Evolutionary conservation across 2,329 filamentous ascomycete species (phyloP), one percentile per base, ranked within the genome.

Genomic region (Aspergillus arachidicola): DNA sequence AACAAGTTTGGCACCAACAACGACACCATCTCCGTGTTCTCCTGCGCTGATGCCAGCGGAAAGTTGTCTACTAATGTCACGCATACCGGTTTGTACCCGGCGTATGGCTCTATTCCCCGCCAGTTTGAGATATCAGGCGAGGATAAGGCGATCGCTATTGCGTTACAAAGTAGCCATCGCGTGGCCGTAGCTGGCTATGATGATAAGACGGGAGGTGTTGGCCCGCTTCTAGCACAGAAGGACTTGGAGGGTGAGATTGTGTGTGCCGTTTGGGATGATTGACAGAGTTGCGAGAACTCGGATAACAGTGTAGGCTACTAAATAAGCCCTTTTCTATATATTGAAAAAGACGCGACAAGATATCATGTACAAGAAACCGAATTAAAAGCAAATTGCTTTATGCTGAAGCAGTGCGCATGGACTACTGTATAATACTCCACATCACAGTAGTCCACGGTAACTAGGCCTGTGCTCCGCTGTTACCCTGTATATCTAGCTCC

Each of bases 41-140:
- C 34, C n/a, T 53, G 41, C 16, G 62, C 65, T 21, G 54, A 62
- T n/a, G 28, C 36, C 16, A 28, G 16, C 19, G 65, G 64, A 21
- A 51, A 23, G 3, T 6, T 2, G 0, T 21, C 26, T 23, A 57
- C 32, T 3, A 45, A 58, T 12, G 30, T 67, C 26, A 43, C 72
- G 0, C 83, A 86, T 60, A 73, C 86, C 3, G 85, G 89, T 71
- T 80, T 87, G 34, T 83, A 83, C 28, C 82, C 89, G 0, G 84
- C 86, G 0, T 89, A 89, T 51, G 91, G 90, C 6, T 72, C 77
- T 6, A 84, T 81, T 64, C 89, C 90, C 0, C 84, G 90, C 28
- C 86, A 89, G 51, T 91, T 91, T 75, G 83, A 83, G 55, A 76
- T 91, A 62, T 90, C 87, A 73, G 81, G 80, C 62, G 83, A 82